Evolutionary conservation across 768 basidiomycete species (phyloP).

Genomic region (Lyophyllum semitale): DNA sequence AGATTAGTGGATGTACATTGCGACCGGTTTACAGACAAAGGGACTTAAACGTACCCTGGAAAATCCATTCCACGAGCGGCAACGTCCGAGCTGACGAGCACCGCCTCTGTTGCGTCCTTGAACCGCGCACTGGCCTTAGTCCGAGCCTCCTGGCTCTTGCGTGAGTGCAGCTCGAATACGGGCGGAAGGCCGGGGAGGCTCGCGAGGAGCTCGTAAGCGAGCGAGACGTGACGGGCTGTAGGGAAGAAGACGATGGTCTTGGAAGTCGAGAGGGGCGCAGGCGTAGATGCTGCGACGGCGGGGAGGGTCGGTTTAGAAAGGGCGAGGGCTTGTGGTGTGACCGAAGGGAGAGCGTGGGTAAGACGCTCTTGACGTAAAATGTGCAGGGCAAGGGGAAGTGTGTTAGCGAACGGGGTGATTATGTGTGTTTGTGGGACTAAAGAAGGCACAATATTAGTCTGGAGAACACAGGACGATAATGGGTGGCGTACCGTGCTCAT

Average conservation of each 20-base stretch:
- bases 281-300: neutral
- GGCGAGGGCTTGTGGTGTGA: constrained; percentile 26
- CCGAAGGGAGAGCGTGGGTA: constrained; percentile 27
- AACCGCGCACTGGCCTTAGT: constrained; percentile 52
- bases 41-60: constrained; percentile 47
- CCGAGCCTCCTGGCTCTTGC: constrained; percentile 52
- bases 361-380: constrained; percentile 37
- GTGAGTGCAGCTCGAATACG: constrained; percentile 58
- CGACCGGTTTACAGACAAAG: neutral
- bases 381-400: constrained; percentile 41
- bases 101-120: constrained; percentile 39
- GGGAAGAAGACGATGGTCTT: constrained; percentile 61
- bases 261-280: constrained; percentile 1
- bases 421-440: constrained; percentile 48
- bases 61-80: constrained; percentile 72
- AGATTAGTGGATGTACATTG: neutral
- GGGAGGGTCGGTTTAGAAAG: neutral
- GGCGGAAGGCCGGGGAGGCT: constrained; percentile 30
- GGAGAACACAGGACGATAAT: neutral
- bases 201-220: constrained; percentile 37
- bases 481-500: constrained; percentile 51
- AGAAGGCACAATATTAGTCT: neutral
- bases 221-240: constrained; percentile 60
- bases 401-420: constrained; percentile 41
- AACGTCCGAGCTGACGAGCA: constrained; percentile 58